Percentiles rank a stretch among this genome's conserved stretches.
phyloP scores from a whole-genome alignment of 495 filamentous ascomycete genomes.

The Lepidopterella palustris region DNA sequence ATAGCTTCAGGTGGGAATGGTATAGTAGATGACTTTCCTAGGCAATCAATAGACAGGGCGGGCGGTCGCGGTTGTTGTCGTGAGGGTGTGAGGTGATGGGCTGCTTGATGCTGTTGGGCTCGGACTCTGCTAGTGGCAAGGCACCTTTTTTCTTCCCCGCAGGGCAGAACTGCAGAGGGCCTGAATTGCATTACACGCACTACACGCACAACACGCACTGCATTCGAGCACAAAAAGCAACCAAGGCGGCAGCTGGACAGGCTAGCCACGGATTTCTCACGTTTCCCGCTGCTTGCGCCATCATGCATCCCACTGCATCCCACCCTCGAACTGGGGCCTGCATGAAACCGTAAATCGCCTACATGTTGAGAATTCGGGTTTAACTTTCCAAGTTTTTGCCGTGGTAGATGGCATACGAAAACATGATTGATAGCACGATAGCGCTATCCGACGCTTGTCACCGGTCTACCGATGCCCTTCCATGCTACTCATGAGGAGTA shows the following conservation, averaged over 20 bases:
- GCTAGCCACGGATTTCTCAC: neutral
- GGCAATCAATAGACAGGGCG: neutral
- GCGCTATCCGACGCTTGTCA: too few species aligned
- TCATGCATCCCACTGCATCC: slow-evolving; percentile 16
- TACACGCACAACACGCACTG: neutral
- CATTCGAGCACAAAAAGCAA: neutral
- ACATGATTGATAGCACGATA: too few species aligned
- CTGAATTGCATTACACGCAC: neutral
- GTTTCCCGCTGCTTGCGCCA: slow-evolving; percentile 25
- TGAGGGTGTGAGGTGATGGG: neutral
- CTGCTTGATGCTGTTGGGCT: neutral
- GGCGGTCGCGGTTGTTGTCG: neutral
- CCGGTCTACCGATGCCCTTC: too few species aligned
- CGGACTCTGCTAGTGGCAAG: slow-evolving; percentile 4
- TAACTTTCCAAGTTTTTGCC: neutral
- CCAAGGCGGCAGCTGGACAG: neutral
- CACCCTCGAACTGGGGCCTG: slow-evolving; percentile 3
- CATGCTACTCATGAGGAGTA: too few species aligned
- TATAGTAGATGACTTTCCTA: neutral
- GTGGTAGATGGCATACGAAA: too few species aligned
- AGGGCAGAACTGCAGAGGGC: neutral
- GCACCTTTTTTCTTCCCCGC: slow-evolving; percentile 10
- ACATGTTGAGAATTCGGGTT: neutral
- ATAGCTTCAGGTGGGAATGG: slow-evolving; percentile 14
- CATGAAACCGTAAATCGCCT: neutral